A percentile compares a stretch with the other conserved stretches of the same genome.
These are phyloP conservation scores for Calocera cornea DNA, from an alignment of 768 basidiomycete species.

Conservation along the genomic window DNA sequence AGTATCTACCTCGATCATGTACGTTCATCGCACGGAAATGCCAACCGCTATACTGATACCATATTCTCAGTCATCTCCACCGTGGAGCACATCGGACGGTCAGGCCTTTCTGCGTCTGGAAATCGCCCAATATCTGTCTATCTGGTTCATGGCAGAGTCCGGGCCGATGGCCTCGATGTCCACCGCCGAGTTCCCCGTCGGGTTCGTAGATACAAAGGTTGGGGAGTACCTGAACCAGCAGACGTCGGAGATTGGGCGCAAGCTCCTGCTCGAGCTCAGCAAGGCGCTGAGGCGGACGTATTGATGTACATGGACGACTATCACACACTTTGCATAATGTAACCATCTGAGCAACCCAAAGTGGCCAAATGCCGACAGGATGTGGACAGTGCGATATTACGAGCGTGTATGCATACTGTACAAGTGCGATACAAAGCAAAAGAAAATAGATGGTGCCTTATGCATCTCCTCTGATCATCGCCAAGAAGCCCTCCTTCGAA, in stretches of 20 bases:
- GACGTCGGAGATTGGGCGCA: neutral
- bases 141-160: neutral
- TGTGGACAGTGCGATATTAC: neutral
- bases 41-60: too few relatives aligned
- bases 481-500: slow-evolving; percentile 63
- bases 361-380: neutral
- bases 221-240: neutral
- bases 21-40: neutral
- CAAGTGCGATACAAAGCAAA: neutral
- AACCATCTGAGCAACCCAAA: neutral
- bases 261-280: neutral
- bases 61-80: neutral
- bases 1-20: neutral
- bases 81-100: neutral
- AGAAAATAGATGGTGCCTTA: neutral
- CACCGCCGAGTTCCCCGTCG: neutral
- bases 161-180: neutral
- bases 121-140: neutral
- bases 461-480: slow-evolving; percentile 39
- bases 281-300: neutral
- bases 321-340: slow-evolving; percentile 1
- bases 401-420: neutral
- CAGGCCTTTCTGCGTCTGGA: neutral
- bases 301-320: neutral
- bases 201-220: neutral